Conservation (phyloP, 345 rosid genomes). For the rapeseed (Brassica napus) region DNA sequence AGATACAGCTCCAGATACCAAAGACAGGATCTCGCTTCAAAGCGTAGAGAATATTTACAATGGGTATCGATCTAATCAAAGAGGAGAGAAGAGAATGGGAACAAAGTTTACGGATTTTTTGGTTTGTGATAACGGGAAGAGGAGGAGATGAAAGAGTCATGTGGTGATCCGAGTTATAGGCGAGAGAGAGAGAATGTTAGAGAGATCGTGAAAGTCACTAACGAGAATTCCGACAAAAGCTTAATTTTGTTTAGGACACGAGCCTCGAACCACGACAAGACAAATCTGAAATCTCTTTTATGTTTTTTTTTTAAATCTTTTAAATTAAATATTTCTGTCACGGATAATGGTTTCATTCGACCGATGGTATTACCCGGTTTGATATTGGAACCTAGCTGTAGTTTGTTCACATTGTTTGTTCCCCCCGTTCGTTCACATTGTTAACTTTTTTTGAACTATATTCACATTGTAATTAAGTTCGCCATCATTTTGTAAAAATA, state of each 20-base stretch:
- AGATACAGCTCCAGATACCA: constrained; percentile 50
- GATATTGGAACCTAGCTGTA: no score
- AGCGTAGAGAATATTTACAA: neutral
- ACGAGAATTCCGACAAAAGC: constrained; percentile 24
- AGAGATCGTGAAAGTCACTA: constrained; percentile 41
- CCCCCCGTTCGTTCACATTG: no score
- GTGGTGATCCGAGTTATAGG: constrained; percentile 68
- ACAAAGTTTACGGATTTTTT: constrained; percentile 23
- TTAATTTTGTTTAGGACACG: constrained; percentile 1
- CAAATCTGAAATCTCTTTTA: neutral
- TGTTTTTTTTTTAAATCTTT: neutral
- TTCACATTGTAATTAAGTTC: no score
- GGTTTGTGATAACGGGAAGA: constrained; percentile 22
- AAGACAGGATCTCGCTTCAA: constrained; percentile 21
- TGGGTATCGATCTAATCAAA: constrained; percentile 3
- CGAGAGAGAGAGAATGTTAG: neutral
- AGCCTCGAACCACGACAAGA: constrained; percentile 39
- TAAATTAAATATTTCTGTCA: no score
- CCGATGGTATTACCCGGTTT: no score
- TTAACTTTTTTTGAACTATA: no score
- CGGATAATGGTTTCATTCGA: no score
- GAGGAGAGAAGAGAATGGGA: neutral
- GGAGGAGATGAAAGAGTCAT: constrained; percentile 43
- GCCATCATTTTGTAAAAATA: no score
- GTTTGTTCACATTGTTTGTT: no score